Conservation (phyloP, 2,329 filamentous ascomycete species). For the Fusarium sp. region DNA sequence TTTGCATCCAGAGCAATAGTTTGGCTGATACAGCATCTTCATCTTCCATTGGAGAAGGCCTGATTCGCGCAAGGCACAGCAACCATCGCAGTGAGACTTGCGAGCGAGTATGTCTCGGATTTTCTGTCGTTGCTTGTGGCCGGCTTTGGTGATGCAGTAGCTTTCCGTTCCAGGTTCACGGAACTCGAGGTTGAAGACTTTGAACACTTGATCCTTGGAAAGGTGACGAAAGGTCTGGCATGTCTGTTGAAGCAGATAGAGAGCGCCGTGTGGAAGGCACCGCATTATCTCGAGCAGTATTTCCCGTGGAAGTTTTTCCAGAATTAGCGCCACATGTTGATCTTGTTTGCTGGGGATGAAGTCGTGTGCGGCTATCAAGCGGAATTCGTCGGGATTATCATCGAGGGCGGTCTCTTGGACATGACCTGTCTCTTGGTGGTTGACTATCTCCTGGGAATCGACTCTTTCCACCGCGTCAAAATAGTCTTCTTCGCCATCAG, state of each 20-base stretch:
- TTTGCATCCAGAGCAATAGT: slow-evolving; percentile 4
- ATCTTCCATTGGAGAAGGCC: slow-evolving; percentile 5
- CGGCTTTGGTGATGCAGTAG: slow-evolving; percentile 10
- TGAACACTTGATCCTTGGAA: background rate
- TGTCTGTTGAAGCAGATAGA: slow-evolving; percentile 18
- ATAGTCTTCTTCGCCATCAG: too few species aligned
- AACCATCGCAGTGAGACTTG: slow-evolving; percentile 3
- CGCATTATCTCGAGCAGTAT: slow-evolving; percentile 18
- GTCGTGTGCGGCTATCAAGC: too few species aligned
- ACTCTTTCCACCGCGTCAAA: too few species aligned
- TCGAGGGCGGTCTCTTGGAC: too few species aligned
- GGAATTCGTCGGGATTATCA: too few species aligned
- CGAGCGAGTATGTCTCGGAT: slow-evolving; percentile 2
- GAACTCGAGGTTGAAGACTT: slow-evolving; percentile 15
- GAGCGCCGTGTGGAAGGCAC: slow-evolving; percentile 7
- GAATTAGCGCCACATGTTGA: background rate
- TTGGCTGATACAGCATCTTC: slow-evolving; percentile 13
- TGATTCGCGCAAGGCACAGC: background rate
- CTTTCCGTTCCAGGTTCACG: background rate
- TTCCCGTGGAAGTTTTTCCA: slow-evolving; percentile 3
- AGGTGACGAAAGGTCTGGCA: slow-evolving; percentile 6
- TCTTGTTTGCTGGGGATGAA: background rate
- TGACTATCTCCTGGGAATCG: too few species aligned
- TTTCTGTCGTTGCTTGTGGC: slow-evolving; percentile 1
- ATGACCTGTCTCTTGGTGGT: too few species aligned